Evolutionary conservation across 768 basidiomycete species (phyloP).

Genomic region (Clitopilus passeckerianus): DNA sequence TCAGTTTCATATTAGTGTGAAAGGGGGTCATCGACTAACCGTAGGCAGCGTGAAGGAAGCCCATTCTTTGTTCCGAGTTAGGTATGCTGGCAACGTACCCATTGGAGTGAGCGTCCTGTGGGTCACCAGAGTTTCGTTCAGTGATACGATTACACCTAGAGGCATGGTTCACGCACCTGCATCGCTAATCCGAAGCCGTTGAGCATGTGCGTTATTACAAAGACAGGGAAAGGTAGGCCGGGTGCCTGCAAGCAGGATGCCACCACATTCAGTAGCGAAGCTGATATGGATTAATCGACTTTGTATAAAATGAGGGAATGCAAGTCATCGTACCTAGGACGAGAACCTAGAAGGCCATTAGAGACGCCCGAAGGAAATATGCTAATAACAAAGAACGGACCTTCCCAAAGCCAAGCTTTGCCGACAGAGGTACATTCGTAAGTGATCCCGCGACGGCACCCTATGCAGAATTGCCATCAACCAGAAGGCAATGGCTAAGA

Average conservation of each 20-base stretch:
- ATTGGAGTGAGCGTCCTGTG: slow-evolving; percentile 62
- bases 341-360: slow-evolving; percentile 9
- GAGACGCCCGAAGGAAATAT: neutral
- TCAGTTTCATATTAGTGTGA: neutral
- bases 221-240: slow-evolving; percentile 60
- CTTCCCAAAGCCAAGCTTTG: slow-evolving; percentile 38
- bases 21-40: slow-evolving; percentile 23
- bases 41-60: slow-evolving; percentile 57
- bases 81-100: slow-evolving; percentile 56
- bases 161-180: slow-evolving; percentile 42
- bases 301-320: neutral
- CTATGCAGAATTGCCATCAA: slow-evolving; percentile 13
- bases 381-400: slow-evolving; percentile 19
- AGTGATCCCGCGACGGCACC: slow-evolving; percentile 37
- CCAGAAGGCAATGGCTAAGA: neutral
- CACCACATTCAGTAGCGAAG: slow-evolving; percentile 40
- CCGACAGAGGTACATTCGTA: slow-evolving; percentile 30
- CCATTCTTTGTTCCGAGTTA: slow-evolving; percentile 56
- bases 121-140: no score
- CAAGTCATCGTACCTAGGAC: slow-evolving; percentile 10
- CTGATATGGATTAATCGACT: slow-evolving; percentile 24
- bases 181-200: slow-evolving; percentile 39
- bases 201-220: slow-evolving; percentile 41
- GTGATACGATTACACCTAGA: no score
- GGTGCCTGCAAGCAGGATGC: slow-evolving; percentile 50